Percentiles rank a stretch among this genome's conserved stretches.
These are phyloP conservation scores for Didymellaceae sp. DNA, from an alignment of 2,329 filamentous ascomycete species.

Conservation along the genomic window DNA sequence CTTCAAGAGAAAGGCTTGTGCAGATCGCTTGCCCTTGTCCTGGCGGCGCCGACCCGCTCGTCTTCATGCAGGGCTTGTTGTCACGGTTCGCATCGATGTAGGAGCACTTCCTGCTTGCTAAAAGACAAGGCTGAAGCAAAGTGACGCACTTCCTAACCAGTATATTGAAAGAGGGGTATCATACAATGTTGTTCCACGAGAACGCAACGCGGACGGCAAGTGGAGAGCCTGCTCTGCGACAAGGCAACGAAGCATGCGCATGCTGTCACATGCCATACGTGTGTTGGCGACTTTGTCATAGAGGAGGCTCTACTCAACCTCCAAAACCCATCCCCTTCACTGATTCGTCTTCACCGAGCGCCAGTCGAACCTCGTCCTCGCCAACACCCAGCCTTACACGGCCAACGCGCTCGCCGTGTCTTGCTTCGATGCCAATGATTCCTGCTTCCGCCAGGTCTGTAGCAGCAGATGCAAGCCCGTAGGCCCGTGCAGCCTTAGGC, in stretches of 20 bases:
- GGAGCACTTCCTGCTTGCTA: not conserved
- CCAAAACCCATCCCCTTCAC: constrained; percentile 74
- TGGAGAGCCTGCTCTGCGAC: constrained; percentile 4
- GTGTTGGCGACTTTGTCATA: not conserved
- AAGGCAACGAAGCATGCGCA: not conserved
- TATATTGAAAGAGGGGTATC: constrained; percentile 18
- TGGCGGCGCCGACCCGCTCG: not conserved
- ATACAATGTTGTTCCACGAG: constrained; percentile 5
- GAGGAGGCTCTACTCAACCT: constrained; percentile 18
- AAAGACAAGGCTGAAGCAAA: not conserved
- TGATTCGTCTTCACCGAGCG: constrained; percentile 86
- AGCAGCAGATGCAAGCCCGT: constrained; percentile 73
- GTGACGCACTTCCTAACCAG: constrained; percentile 1
- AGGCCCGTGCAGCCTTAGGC: constrained; percentile 51
- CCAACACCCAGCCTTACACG: constrained; percentile 85
- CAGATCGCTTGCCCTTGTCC: constrained; percentile 5
- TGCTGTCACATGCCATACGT: not conserved
- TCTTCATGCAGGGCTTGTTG: not conserved
- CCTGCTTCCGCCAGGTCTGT: constrained; percentile 86
- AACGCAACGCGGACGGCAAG: constrained; percentile 1
- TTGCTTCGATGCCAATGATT: constrained; percentile 80
- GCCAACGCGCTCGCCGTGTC: constrained; percentile 81
- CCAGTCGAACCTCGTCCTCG: constrained; percentile 88
- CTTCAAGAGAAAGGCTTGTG: not conserved
- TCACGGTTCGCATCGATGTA: constrained; percentile 4